Percentiles rank a stretch among this genome's conserved stretches.
Conservation (phyloP, 805 yeast genomes). For the Ogataea paraovalis region DNA sequence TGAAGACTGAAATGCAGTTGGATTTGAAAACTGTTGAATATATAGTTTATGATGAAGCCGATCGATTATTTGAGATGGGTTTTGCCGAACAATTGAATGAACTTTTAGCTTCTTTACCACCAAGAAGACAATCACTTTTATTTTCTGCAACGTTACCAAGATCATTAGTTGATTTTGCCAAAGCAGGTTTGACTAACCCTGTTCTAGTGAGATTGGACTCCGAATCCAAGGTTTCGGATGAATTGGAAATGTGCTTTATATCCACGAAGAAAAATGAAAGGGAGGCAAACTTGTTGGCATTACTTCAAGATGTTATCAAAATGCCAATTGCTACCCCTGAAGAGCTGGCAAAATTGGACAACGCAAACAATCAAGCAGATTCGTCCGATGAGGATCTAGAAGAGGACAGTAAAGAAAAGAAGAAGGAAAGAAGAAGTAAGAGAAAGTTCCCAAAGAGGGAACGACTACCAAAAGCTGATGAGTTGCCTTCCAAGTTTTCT, state of each 20-base stretch:
- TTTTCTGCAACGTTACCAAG: constrained; percentile 95
- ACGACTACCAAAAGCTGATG: constrained; percentile 73
- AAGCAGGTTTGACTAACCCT: constrained; percentile 92
- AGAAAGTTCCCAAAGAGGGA: constrained; percentile 43
- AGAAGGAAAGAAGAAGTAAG: constrained; percentile 25
- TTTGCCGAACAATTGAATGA: constrained; percentile 92
- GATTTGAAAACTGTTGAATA: constrained; percentile 82
- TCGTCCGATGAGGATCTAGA: constrained; percentile 53
- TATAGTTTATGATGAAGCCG: constrained; percentile 96
- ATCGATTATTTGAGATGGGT: constrained; percentile 93
- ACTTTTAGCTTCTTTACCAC: constrained; percentile 76
- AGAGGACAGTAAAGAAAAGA: constrained; percentile 33
- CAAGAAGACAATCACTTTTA: constrained; percentile 78
- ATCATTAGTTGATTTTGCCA: constrained; percentile 91
- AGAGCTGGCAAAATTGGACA: constrained; percentile 51
- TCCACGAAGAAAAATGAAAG: constrained; percentile 79
- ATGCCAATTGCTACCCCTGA: constrained; percentile 77
- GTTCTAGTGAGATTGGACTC: constrained; percentile 90
- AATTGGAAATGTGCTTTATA: constrained; percentile 85
- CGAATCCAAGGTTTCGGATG: constrained; percentile 85
- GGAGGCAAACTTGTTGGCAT: constrained; percentile 75
- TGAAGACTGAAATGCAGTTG: constrained; percentile 91
- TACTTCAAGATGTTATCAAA: constrained; percentile 81
- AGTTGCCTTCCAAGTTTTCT: constrained; percentile 77
- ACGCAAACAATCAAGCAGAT: constrained; percentile 43